Evolutionary conservation across 768 basidiomycete genomes (phyloP).

Genomic region (Termitomyces sp.): DNA sequence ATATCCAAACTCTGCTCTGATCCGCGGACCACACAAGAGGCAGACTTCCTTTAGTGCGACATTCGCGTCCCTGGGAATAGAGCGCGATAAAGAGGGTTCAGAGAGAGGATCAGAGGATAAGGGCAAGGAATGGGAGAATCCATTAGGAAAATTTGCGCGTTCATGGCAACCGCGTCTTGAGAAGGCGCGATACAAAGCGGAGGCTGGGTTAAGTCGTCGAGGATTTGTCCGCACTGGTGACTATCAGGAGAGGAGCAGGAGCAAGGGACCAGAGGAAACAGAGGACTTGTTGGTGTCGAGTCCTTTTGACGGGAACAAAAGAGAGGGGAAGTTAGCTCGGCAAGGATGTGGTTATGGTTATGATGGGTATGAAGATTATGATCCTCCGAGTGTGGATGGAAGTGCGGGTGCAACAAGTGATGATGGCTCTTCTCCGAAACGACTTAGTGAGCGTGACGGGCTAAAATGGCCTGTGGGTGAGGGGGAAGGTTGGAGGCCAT

Average conservation of each 20-base stretch:
- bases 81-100: conserved; percentile 2
- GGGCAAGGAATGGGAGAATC: conserved; percentile 3
- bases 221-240: conserved; percentile 42
- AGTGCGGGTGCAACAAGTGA: conserved; percentile 14
- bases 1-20: conserved; percentile 6
- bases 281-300: conserved; percentile 11
- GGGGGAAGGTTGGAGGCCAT: conserved; percentile 24
- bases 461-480: conserved; percentile 58
- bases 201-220: conserved; percentile 56
- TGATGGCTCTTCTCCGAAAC: not conserved
- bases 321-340: not conserved
- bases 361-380: conserved; percentile 37
- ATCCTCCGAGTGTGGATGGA: conserved; percentile 49
- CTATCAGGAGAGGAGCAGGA: conserved; percentile 15
- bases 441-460: conserved; percentile 36
- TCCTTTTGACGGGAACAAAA: not conserved
- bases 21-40: not conserved
- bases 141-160: conserved; percentile 13
- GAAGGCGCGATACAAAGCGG: conserved; percentile 63
- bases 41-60: conserved; percentile 4
- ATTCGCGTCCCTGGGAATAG: conserved; percentile 2
- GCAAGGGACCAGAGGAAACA: conserved; percentile 10
- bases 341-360: conserved; percentile 1
- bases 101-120: conserved; percentile 9
- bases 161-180: conserved; percentile 51